Base-by-base conservation (phyloP, 1,284 basidiomycete genomes). In the Ustilago curta region DNA sequence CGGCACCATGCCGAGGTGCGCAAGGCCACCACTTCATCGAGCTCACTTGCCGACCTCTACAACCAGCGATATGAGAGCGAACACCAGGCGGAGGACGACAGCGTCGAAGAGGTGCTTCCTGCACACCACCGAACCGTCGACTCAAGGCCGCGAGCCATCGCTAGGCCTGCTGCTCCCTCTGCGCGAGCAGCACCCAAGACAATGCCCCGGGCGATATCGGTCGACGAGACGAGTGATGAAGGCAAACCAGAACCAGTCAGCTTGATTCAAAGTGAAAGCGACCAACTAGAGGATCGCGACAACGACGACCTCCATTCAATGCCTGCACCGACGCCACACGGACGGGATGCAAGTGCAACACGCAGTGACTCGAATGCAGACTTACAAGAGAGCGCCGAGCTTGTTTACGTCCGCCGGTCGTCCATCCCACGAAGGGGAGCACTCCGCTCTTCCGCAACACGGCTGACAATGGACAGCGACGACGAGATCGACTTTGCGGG, bases 41-140 rank as follows among this genome's bases (percentile, higher is more conserved):
- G 14, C 52, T 66, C 64, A 0, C 39, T 66, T n/a, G 51, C 57
- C 8, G 63, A 66, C 7, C 63, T 66, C 6, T 66, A 66, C 42
- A 66, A 59, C 9, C 44, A 59, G 48, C 57, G 47, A 31, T 60
- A 61, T 23, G 58, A 64, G n/a, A 29, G 8, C 8, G 61, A 65
- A 49, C 58, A 60, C 2, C 29, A 59, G 16, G 29, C 50, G 2
- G 29, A 27, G 11, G 44, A 35, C 11, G 27, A 42, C n/a, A 59
- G 42, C 27, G 21, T n/a, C 7, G 21, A 31, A 7, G 44, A 40
- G 29, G 9, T 31, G 25, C 27, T 16, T 7, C 43, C 19, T 7
- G 18, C 39, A 7, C 50, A 14, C 5, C 56, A 12, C 2, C 47
- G n/a, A 16, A 1, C 11, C 12, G 8, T 43, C 35, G 16, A n/a